Evolutionary conservation across 768 basidiomycete species (phyloP).

Genomic region (Coprinopsis marcescibilis): DNA sequence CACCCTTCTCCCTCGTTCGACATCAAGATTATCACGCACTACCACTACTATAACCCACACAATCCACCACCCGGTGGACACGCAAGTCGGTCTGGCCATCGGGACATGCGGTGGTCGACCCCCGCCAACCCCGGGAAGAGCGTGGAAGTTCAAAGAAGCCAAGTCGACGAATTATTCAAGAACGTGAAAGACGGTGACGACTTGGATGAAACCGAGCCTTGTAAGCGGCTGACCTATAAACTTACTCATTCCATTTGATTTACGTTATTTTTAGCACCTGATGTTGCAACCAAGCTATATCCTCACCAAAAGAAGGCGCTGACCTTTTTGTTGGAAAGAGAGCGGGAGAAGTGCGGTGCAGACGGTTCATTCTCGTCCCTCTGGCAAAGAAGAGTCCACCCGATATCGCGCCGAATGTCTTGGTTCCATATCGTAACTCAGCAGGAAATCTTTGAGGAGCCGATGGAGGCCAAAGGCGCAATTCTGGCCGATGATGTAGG

Average conservation of each 20-base stretch:
- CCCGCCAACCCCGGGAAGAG: constrained; percentile 61
- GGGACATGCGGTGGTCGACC: constrained; percentile 51
- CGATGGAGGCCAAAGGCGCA: constrained; percentile 74
- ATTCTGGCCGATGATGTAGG: constrained; percentile 96
- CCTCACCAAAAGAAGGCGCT: constrained; percentile 98
- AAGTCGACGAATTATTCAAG: constrained; percentile 92
- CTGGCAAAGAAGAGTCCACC: constrained; percentile 58
- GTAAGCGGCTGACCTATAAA: constrained; percentile 36
- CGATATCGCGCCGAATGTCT: constrained; percentile 33
- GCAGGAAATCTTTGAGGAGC: constrained; percentile 62
- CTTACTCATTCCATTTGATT: constrained; percentile 10
- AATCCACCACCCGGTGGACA: constrained; percentile 71
- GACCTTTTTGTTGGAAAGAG: constrained; percentile 89
- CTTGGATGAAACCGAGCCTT: constrained; percentile 76
- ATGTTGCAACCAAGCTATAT: constrained; percentile 84
- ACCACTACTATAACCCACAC: constrained; percentile 86
- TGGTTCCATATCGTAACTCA: constrained; percentile 89
- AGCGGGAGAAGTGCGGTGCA: constrained; percentile 52
- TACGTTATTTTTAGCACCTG: constrained; percentile 36
- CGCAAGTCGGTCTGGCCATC: constrained; percentile 30
- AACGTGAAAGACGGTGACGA: constrained; percentile 85
- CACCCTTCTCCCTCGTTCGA: constrained; percentile 74
- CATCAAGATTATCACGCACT: constrained; percentile 49
- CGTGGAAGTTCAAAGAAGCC: constrained; percentile 86
- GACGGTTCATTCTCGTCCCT: constrained; percentile 65